phyloP scores from a whole-genome alignment of 2,329 filamentous ascomycete species.

The Diplodia corticola region DNA sequence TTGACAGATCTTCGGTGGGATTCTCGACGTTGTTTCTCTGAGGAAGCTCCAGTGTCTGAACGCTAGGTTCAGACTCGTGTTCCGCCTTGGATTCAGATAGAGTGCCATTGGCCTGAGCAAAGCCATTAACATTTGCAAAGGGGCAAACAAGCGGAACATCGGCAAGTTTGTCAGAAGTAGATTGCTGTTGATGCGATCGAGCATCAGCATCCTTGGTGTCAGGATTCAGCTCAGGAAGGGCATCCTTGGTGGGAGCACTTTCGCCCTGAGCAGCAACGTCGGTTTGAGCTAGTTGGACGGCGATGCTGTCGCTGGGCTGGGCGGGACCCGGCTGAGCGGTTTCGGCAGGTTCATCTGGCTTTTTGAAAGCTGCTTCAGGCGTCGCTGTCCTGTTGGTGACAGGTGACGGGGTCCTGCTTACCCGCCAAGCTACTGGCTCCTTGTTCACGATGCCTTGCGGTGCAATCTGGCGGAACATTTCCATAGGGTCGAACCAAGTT shows the following conservation, averaged over 20 bases:
- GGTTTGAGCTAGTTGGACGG: neutral
- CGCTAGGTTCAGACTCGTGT: neutral
- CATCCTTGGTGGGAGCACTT: neutral
- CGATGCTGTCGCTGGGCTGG: neutral
- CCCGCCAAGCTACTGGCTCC: conserved; percentile 40
- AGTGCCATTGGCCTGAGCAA: neutral
- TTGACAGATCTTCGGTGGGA: neutral
- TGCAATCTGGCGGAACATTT: conserved; percentile 67
- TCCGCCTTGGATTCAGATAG: conserved; percentile 7
- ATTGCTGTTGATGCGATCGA: neutral
- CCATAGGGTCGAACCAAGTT: conserved; percentile 66
- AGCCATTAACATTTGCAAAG: neutral
- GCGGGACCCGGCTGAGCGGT: neutral
- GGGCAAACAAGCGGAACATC: conserved; percentile 2
- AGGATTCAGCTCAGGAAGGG: neutral
- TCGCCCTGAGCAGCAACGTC: neutral
- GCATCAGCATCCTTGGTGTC: neutral
- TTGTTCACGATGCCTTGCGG: conserved; percentile 51
- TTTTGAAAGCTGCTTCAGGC: neutral
- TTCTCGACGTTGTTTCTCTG: neutral
- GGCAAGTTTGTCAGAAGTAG: neutral
- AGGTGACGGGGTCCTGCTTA: conserved; percentile 25
- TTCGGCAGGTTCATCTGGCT: neutral
- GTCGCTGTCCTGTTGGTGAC: conserved; percentile 27
- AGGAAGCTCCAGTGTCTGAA: neutral